phyloP scores from a whole-genome alignment of 1,284 basidiomycete genomes.

The Fomitiporia mediterranea region DNA sequence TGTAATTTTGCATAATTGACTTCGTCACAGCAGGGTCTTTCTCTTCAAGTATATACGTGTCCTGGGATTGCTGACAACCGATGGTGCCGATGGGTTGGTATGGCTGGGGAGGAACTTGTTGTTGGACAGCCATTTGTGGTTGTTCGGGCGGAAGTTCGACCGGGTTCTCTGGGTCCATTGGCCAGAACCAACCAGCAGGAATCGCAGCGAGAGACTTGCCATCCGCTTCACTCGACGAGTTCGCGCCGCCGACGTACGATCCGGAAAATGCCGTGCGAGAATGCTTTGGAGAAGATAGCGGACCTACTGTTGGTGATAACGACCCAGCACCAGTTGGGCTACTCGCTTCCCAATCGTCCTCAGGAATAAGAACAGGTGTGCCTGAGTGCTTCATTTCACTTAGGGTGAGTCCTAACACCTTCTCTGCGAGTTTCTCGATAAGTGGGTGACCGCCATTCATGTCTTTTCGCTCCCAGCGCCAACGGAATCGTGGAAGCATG shows the following conservation, averaged over 20 bases:
- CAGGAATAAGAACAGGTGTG: slow-evolving; percentile 55
- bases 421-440: slow-evolving; percentile 72
- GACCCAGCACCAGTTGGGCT: slow-evolving; percentile 26
- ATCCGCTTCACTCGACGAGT: slow-evolving; percentile 4
- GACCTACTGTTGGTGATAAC: slow-evolving; percentile 26
- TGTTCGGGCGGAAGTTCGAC: slow-evolving; percentile 26
- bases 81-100: slow-evolving; percentile 42
- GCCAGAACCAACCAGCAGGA: slow-evolving; percentile 64
- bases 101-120: slow-evolving; percentile 25
- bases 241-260: neutral
- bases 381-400: slow-evolving; percentile 53
- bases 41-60: slow-evolving; percentile 64
- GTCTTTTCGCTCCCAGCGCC: slow-evolving; percentile 83
- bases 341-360: slow-evolving; percentile 65
- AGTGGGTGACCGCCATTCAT: slow-evolving; percentile 72
- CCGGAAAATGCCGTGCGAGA: slow-evolving; percentile 7
- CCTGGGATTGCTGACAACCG: slow-evolving; percentile 49
- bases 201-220: slow-evolving; percentile 49
- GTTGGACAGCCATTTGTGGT: slow-evolving; percentile 24
- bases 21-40: slow-evolving; percentile 39
- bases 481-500: slow-evolving; percentile 79
- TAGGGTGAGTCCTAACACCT: slow-evolving; percentile 65
- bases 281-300: slow-evolving; percentile 9
- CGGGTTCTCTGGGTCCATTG: slow-evolving; percentile 61
- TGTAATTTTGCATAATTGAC: slow-evolving; percentile 35